Evolutionary conservation across 192 early-diverging fungal genomes (phyloP).

Genomic region (Backusella circina): DNA sequence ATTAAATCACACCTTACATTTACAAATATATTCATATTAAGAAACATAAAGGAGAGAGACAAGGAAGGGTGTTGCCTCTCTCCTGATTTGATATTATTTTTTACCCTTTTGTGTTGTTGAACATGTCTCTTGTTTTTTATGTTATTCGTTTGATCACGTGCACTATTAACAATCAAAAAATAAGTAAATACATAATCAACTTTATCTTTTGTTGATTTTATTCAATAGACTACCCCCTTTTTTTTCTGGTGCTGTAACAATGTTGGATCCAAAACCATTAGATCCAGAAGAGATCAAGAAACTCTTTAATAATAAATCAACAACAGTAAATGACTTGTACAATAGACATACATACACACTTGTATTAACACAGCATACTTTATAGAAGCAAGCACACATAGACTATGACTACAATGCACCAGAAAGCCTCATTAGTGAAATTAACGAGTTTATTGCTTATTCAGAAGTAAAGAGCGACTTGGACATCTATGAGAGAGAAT

Average conservation of each 20-base stretch:
- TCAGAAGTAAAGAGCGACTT: conserved; percentile 44
- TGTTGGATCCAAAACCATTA: not conserved
- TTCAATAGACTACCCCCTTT: too few relatives aligned
- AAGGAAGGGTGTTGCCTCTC: not conserved
- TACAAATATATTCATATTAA: not conserved
- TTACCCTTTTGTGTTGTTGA: not conserved
- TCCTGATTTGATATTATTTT: too few relatives aligned
- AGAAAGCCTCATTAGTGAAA: conserved; percentile 44
- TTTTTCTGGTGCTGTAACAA: not conserved
- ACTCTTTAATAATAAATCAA: not conserved
- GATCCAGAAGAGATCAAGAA: conserved; percentile 1
- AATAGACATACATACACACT: not conserved
- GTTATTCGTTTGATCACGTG: not conserved
- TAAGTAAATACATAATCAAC: not conserved
- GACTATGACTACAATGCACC: conserved; percentile 49
- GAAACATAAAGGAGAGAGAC: not conserved
- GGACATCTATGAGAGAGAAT: conserved; percentile 31
- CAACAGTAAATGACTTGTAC: not conserved
- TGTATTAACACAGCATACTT: not conserved
- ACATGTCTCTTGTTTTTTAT: not conserved
- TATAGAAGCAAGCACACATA: conserved; percentile 35
- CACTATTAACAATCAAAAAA: not conserved
- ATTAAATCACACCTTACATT: not conserved
- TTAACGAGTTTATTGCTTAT: conserved; percentile 59
- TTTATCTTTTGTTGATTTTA: too few relatives aligned